phyloP scores from a whole-genome alignment of 208 protist genomes.

The Plasmodiophora brassicae region DNA sequence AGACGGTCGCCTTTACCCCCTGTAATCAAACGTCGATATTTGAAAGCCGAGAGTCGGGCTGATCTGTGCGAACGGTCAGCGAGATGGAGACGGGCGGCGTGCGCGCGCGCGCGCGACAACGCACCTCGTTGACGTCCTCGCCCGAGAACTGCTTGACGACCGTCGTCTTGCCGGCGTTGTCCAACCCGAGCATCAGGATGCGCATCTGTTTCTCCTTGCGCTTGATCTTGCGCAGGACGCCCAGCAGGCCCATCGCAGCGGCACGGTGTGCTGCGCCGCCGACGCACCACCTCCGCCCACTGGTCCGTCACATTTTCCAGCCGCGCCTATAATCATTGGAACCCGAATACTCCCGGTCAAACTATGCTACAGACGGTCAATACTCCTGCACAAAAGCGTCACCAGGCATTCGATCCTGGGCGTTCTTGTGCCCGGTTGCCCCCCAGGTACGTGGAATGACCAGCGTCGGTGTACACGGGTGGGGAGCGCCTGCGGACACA shows the following conservation, averaged over 20 bases:
- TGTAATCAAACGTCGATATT: slow-evolving; percentile 9
- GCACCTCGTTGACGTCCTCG: slow-evolving; percentile 96
- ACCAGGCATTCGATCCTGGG: no score
- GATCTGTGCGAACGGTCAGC: slow-evolving; percentile 26
- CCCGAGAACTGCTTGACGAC: slow-evolving; percentile 97
- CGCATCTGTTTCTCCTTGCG: slow-evolving; percentile 97
- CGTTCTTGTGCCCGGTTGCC: no score
- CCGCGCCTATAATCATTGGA: no score
- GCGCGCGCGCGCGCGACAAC: slow-evolving; percentile 69
- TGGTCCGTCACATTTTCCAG: no score
- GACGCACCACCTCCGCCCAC: not conserved
- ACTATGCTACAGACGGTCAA: no score
- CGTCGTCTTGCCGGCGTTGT: slow-evolving; percentile 98
- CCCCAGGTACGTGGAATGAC: no score
- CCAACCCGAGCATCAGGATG: slow-evolving; percentile 92
- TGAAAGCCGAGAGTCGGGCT: not conserved
- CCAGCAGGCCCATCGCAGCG: slow-evolving; percentile 94
- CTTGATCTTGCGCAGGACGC: slow-evolving; percentile 95
- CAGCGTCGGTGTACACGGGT: no score
- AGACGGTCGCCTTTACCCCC: not conserved
- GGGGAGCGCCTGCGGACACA: no score
- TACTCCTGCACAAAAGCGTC: no score
- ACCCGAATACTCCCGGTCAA: no score
- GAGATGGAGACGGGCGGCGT: not conserved
- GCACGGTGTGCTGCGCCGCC: not conserved